A percentile compares a stretch with the other conserved stretches of the same genome.
phyloP scores from a whole-genome alignment of 2,329 filamentous ascomycete species.

The Malbranchea zuffiana region DNA sequence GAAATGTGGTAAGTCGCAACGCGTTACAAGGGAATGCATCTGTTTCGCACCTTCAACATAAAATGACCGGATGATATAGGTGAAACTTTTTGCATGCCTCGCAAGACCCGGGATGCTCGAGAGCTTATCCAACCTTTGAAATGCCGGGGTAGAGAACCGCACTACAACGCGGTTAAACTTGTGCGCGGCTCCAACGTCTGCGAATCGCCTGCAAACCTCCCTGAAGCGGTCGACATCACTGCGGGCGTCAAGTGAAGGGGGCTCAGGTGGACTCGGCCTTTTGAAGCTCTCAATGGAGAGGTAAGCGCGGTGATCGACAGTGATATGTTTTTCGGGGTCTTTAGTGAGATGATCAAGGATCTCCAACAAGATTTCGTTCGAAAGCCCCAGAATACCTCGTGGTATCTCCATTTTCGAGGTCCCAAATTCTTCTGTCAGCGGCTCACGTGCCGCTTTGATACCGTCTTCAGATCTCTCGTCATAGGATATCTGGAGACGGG shows the following conservation, averaged over 20 bases:
- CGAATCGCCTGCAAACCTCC: constrained; percentile 38
- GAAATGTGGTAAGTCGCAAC: no score
- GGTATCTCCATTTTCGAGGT: constrained; percentile 16
- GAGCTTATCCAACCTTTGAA: constrained; percentile 40
- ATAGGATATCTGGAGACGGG: constrained; percentile 10
- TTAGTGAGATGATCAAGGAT: constrained; percentile 43
- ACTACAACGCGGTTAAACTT: constrained; percentile 43
- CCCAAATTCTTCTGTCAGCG: constrained; percentile 7
- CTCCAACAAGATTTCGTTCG: constrained; percentile 41
- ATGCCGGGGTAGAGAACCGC: constrained; percentile 38
- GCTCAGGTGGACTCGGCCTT: constrained; percentile 27
- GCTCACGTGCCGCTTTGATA: constrained; percentile 9
- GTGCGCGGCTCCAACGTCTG: constrained; percentile 39
- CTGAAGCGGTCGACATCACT: constrained; percentile 28
- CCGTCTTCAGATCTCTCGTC: constrained; percentile 9
- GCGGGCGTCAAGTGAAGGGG: constrained; percentile 13
- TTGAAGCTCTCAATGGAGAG: constrained; percentile 47
- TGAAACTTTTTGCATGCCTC: constrained; percentile 43
- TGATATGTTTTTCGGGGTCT: constrained; percentile 42
- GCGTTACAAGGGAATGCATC: constrained; percentile 8
- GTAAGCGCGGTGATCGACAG: constrained; percentile 42
- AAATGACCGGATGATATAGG: constrained; percentile 46
- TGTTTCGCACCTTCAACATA: constrained; percentile 37
- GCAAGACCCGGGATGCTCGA: constrained; percentile 38
- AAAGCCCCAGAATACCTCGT: constrained; percentile 19